phyloP scores from a whole-genome alignment of 305 asterid species.

The Fraxinus greggii region DNA sequence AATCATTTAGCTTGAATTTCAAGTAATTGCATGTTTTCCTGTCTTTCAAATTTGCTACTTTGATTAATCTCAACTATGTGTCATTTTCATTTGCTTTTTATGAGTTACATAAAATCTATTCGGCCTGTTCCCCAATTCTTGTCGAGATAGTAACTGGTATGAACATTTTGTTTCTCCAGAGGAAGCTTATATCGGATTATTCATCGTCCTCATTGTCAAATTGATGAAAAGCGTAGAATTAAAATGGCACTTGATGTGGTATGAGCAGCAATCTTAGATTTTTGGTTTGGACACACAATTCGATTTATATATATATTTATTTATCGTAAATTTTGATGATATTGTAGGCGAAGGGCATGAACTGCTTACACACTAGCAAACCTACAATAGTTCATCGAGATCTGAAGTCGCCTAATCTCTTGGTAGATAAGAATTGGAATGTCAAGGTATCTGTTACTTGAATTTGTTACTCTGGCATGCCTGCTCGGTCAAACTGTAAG shows the following conservation, averaged over 20 bases:
- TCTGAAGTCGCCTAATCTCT: constrained; percentile 93
- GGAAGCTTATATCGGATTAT: constrained; percentile 97
- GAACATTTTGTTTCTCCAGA: constrained; percentile 49
- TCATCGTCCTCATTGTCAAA: constrained; percentile 94
- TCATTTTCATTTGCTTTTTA: background rate
- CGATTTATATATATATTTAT: background rate
- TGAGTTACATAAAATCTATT: background rate
- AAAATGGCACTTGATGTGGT: constrained; percentile 99
- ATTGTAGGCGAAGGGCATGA: constrained; percentile 95
- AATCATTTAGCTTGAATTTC: background rate
- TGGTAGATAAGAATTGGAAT: constrained; percentile 96
- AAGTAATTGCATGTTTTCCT: background rate
- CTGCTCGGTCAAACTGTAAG: background rate
- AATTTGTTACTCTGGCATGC: constrained; percentile 17
- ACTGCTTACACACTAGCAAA: constrained; percentile 92
- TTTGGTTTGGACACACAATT: background rate
- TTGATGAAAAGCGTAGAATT: constrained; percentile 91
- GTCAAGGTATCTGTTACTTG: constrained; percentile 63
- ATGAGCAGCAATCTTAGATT: constrained; percentile 27
- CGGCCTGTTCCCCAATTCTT: background rate
- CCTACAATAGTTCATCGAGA: constrained; percentile 99
- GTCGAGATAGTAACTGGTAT: background rate
- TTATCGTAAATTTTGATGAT: constrained; percentile 23
- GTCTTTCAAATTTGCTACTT: constrained; percentile 15
- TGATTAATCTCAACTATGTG: constrained; percentile 25